Percentiles rank a stretch among this genome's conserved stretches.
Evolutionary conservation across 306 rosid species (phyloP).

Genomic region (Cucurbita argyrosperma): DNA sequence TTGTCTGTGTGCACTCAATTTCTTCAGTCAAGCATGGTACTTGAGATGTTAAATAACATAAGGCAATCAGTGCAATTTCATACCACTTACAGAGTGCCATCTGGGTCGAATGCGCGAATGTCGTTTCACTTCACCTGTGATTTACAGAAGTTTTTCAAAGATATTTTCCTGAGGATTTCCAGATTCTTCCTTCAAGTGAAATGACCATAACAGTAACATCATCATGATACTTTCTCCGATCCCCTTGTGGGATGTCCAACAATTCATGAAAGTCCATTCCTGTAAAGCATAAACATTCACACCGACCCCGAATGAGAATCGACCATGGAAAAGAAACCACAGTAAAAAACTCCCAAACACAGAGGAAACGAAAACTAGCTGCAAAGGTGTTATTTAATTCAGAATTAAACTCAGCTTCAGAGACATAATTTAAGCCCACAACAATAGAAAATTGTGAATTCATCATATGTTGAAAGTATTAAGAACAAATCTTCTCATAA

Average conservation of each 20-base stretch:
- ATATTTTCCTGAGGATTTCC: conserved; percentile 97
- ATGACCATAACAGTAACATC: conserved; percentile 96
- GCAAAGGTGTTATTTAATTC: not conserved
- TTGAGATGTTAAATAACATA: not conserved
- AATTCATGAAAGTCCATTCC: conserved; percentile 97
- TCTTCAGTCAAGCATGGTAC: not conserved
- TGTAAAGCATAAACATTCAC: conserved; percentile 22
- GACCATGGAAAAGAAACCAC: not conserved
- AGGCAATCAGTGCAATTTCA: conserved; percentile 25
- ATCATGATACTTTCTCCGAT: conserved; percentile 89
- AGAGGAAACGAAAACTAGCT: not conserved
- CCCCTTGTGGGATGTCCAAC: conserved; percentile 97
- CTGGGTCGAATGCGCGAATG: conserved; percentile 14
- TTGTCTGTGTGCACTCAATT: conserved; percentile 4
- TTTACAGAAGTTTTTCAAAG: conserved; percentile 28
- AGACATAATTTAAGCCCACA: not conserved
- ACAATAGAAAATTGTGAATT: not conserved
- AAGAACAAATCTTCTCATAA: not conserved
- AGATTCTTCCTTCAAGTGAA: conserved; percentile 98
- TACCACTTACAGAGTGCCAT: conserved; percentile 19
- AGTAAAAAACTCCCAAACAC: not conserved
- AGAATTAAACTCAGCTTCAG: not conserved
- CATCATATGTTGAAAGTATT: not conserved
- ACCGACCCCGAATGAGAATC: not conserved
- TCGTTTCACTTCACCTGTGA: conserved; percentile 15